These are phyloP conservation scores for Sporothrix luriei DNA, from an alignment of 2,329 filamentous ascomycete genomes.

Conservation along the genomic window DNA sequence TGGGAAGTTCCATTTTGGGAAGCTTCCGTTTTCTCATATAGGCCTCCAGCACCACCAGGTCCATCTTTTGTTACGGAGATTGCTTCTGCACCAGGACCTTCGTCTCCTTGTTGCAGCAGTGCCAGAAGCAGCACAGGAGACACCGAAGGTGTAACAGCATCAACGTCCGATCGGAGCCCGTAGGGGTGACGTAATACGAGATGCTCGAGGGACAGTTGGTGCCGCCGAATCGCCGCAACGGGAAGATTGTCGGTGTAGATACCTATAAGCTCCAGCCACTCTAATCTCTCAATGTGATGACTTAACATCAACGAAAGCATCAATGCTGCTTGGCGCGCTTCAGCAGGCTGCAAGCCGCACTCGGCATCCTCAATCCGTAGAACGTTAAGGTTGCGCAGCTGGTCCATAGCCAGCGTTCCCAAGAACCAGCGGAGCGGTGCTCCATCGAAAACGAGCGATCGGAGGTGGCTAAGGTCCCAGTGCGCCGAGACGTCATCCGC, in stretches of 20 bases:
- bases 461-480: slow-evolving; percentile 53
- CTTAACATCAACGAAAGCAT: slow-evolving; percentile 47
- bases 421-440: slow-evolving; percentile 53
- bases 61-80: background rate
- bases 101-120: slow-evolving; percentile 17
- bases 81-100: background rate
- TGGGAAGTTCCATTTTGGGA: background rate
- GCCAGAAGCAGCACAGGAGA: slow-evolving; percentile 8
- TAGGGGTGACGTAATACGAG: slow-evolving; percentile 49
- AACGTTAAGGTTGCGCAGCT: slow-evolving; percentile 45
- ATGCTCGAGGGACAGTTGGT: slow-evolving; percentile 45
- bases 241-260: slow-evolving; percentile 49
- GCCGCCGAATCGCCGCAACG: slow-evolving; percentile 46
- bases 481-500: slow-evolving; percentile 45
- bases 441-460: slow-evolving; percentile 47
- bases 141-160: slow-evolving; percentile 14
- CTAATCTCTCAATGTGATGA: slow-evolving; percentile 45
- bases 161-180: slow-evolving; percentile 23
- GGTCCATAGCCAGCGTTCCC: slow-evolving; percentile 45
- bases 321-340: slow-evolving; percentile 46
- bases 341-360: slow-evolving; percentile 42
- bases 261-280: slow-evolving; percentile 45
- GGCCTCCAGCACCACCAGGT: background rate
- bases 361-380: slow-evolving; percentile 52
- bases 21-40: background rate